A percentile compares a stretch with the other conserved stretches of the same genome.
Conservation (phyloP, 2,329 filamentous ascomycete genomes). For the Aspergillus flavus region DNA sequence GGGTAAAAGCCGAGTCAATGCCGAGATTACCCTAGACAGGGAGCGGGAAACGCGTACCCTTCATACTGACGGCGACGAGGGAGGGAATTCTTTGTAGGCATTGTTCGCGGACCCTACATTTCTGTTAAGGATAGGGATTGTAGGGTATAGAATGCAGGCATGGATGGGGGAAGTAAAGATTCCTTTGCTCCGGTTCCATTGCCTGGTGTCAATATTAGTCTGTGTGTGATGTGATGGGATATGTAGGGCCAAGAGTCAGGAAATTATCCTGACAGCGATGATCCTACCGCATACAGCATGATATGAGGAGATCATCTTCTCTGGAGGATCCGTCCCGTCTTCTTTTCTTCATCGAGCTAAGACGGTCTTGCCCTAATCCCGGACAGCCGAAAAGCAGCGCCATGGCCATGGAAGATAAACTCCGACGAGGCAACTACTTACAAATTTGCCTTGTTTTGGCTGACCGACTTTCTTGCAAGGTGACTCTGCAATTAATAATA, state of each 20-base stretch:
- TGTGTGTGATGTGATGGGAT: not conserved
- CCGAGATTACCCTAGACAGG: not conserved
- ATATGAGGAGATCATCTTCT: not conserved
- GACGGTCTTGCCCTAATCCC: not conserved
- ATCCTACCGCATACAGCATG: not conserved
- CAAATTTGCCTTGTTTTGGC: not conserved
- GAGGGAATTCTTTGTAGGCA: not conserved
- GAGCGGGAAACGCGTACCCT: not conserved
- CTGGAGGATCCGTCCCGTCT: not conserved
- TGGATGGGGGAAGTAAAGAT: not conserved
- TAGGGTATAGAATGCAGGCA: not conserved
- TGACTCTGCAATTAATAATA: not conserved
- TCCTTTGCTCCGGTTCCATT: not conserved
- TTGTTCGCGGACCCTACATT: not conserved
- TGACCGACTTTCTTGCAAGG: not conserved
- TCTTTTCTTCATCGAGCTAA: not conserved
- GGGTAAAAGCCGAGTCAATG: not conserved
- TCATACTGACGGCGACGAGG: not conserved
- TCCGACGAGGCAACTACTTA: not conserved
- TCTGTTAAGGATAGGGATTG: not conserved
- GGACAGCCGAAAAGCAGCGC: not conserved
- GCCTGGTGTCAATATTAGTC: not conserved
- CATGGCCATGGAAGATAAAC: not conserved
- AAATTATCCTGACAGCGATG: constrained; percentile 5
- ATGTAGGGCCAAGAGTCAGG: not conserved